These are phyloP conservation scores for Cordyceps sp. DNA, from an alignment of 2,329 filamentous ascomycete species.

Conservation along the genomic window DNA sequence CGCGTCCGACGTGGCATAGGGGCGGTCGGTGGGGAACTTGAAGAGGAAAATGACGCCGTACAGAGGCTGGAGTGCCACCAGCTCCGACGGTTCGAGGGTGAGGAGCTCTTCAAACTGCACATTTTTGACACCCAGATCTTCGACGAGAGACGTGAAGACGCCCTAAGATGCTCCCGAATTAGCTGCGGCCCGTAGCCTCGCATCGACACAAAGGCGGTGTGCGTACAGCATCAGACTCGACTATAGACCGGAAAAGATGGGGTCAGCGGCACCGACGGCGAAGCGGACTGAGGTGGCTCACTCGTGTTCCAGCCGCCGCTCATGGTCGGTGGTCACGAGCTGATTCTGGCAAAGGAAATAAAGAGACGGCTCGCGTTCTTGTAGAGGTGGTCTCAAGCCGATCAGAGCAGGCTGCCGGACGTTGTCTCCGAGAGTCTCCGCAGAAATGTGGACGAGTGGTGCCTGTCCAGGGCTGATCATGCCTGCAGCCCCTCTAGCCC, in stretches of 20 bases:
- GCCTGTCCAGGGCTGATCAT: too few species aligned
- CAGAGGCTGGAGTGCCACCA: conserved; percentile 56
- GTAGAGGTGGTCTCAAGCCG: too few species aligned
- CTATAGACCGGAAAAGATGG: conserved; percentile 15
- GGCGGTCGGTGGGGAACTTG: conserved; percentile 69
- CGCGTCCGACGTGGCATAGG: conserved; percentile 38
- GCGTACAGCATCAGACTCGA: conserved; percentile 85
- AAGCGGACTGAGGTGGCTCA: conserved; percentile 21
- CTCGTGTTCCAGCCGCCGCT: conserved; percentile 91
- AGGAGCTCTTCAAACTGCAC: conserved; percentile 97
- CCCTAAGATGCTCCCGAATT: conserved; percentile 32
- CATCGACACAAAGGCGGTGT: conserved; percentile 5
- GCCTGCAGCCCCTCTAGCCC: too few species aligned
- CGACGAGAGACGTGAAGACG: conserved; percentile 93
- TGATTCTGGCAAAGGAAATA: neutral
- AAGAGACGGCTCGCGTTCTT: too few species aligned
- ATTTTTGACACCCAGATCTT: conserved; percentile 74
- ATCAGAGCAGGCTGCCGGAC: too few species aligned
- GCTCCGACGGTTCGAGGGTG: conserved; percentile 62
- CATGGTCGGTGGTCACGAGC: conserved; percentile 22
- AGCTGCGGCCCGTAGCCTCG: neutral
- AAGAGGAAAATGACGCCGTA: conserved; percentile 99
- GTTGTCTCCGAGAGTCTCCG: too few species aligned
- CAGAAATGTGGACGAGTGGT: too few species aligned
- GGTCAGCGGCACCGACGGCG: neutral